These are phyloP conservation scores for Chytriomyces hyalinus DNA, from an alignment of 192 early-diverging fungal genomes.

Conservation along the genomic window DNA sequence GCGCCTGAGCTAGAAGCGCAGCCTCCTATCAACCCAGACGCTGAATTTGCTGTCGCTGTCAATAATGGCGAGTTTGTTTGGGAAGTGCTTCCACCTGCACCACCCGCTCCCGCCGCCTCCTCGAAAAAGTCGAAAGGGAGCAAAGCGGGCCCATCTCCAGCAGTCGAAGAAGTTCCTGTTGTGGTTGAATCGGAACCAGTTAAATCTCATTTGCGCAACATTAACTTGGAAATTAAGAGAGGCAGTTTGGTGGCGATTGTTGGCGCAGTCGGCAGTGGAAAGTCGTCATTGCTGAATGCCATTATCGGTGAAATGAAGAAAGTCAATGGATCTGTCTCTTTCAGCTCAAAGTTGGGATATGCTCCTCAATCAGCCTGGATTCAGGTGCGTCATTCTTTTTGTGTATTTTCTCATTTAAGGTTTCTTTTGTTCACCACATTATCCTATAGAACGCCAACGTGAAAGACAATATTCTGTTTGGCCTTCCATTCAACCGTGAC, in stretches of 20 bases:
- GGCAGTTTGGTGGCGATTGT: slow-evolving; percentile 66
- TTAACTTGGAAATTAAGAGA: slow-evolving; percentile 53
- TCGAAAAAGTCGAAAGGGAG: neutral
- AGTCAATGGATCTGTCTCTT: slow-evolving; percentile 60
- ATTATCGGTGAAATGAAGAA: slow-evolving; percentile 54
- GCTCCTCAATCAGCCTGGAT: slow-evolving; percentile 89
- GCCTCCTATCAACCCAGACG: slow-evolving; percentile 46
- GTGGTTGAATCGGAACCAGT: neutral
- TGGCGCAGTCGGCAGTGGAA: slow-evolving; percentile 70
- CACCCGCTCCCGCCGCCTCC: neutral
- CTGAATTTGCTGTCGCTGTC: slow-evolving; percentile 55
- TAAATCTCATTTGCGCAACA: slow-evolving; percentile 42
- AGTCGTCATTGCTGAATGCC: slow-evolving; percentile 65
- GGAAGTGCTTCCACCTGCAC: slow-evolving; percentile 48
- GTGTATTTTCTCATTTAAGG: neutral
- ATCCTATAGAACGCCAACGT: slow-evolving; percentile 58
- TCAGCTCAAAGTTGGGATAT: slow-evolving; percentile 75
- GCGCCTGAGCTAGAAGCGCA: slow-evolving; percentile 65
- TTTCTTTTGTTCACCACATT: neutral
- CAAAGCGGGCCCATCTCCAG: neutral
- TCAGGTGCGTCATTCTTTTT: slow-evolving; percentile 47
- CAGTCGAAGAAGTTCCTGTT: neutral
- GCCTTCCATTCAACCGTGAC: slow-evolving; percentile 61
- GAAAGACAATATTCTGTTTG: slow-evolving; percentile 74
- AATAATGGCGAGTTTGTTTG: slow-evolving; percentile 63